Evolutionary conservation across 148 eudicot genomes (phyloP), one percentile per base, ranked within the genome.

Genomic region (Simmondsia chinensis): DNA sequence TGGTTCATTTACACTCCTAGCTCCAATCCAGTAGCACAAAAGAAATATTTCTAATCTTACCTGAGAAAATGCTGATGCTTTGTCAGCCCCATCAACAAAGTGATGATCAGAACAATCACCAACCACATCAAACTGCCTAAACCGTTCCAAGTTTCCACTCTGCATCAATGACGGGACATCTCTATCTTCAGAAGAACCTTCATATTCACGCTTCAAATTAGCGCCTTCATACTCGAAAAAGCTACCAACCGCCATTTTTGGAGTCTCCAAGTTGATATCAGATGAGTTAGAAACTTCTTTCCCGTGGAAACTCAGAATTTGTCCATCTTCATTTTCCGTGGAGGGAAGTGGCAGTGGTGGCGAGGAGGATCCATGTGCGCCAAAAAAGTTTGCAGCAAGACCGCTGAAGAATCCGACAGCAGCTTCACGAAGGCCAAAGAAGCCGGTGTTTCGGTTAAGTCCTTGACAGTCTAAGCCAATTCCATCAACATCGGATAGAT

Each of bases 71-170:
- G 49, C 29, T 33, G 48, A 37, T 59, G 61, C 76, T 58, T 79
- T 74, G 32, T 64, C 72, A 44, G 64, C 55, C 44, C 74, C 55
- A 43, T 71, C 64, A 41, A 63, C 70, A 57, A 86, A 93, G 76
- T 80, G 96, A 73, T 93, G 96, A 47, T 82, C 94, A 23, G 71
- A 79, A 54, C 74, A 74, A 65, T 60, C 94, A 26, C 45, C 67
- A 41, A 80, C 86, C 57, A 93, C 50, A 59, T 86, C 96, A 49
- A 93, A 93, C 63, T 61, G 89, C 53, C 49, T 77, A 48, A 79
- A 68, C 3, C 40, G 19, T 38, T 63, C 48, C 1, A 34, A 49
- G 21, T 16, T 21, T 65, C 50, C 50, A 66, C 52, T 51, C 29
- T 27, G 44, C 3, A 51, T 43, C 22, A 57, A 28, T 13, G 33